Percentiles rank a stretch among this genome's conserved stretches.
Evolutionary conservation across 371 early-diverging fungal species (phyloP).

Genomic region (Lichtheimia ramosa): DNA sequence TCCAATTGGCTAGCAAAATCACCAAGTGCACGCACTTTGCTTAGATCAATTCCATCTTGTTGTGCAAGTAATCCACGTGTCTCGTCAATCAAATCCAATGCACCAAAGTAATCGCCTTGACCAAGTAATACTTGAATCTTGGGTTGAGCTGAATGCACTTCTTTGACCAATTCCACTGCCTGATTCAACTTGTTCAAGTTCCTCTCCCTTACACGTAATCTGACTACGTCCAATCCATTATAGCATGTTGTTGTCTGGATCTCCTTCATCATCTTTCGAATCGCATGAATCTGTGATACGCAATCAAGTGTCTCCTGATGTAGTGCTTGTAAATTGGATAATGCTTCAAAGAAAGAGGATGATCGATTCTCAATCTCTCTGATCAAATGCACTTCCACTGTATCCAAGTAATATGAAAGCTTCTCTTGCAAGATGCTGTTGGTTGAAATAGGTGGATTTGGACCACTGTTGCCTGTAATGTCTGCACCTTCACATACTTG

Average conservation of each 20-base stretch:
- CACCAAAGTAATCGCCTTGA: slow-evolving; percentile 82
- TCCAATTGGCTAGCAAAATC: slow-evolving; percentile 65
- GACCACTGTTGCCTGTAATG: slow-evolving; percentile 44
- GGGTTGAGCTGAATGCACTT: slow-evolving; percentile 76
- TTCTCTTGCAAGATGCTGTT: slow-evolving; percentile 83
- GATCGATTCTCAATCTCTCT: slow-evolving; percentile 89
- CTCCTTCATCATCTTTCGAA: slow-evolving; percentile 69
- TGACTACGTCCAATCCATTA: slow-evolving; percentile 81
- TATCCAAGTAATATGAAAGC: slow-evolving; percentile 87
- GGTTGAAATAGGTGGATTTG: slow-evolving; percentile 56
- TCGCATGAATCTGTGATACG: slow-evolving; percentile 75
- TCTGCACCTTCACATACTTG: slow-evolving; percentile 71
- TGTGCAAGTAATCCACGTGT: slow-evolving; percentile 55
- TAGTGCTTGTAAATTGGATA: slow-evolving; percentile 86
- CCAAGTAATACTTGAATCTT: slow-evolving; percentile 79
- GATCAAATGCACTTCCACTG: slow-evolving; percentile 88
- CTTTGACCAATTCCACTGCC: slow-evolving; percentile 66
- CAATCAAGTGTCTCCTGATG: slow-evolving; percentile 88
- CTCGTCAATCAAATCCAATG: slow-evolving; percentile 83
- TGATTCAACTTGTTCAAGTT: slow-evolving; percentile 69
- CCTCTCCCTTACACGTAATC: slow-evolving; percentile 69
- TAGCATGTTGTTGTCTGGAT: slow-evolving; percentile 67
- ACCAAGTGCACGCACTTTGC: slow-evolving; percentile 57
- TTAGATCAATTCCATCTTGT: slow-evolving; percentile 46
- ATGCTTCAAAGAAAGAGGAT: slow-evolving; percentile 89